These are phyloP conservation scores for Pleurozium schreberi DNA, from an alignment of 225 moss, liverwort and hornwort genomes.

Conservation along the genomic window DNA sequence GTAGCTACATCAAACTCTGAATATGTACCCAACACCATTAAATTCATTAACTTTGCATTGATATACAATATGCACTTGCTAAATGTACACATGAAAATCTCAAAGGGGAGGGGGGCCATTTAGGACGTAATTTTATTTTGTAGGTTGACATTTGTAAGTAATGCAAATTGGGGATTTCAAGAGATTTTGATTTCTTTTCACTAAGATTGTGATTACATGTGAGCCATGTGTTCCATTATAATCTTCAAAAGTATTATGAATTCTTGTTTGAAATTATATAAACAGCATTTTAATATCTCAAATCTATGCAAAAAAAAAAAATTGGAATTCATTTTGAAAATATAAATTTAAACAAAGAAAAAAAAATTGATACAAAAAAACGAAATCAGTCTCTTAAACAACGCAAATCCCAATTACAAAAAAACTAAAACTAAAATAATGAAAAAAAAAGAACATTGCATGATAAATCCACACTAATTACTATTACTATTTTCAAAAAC, in stretches of 20 bases:
- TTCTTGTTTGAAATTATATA: neutral
- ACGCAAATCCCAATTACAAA: neutral
- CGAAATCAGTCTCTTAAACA: neutral
- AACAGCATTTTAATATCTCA: neutral
- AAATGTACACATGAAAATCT: neutral
- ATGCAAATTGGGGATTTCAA: neutral
- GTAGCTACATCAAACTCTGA: neutral
- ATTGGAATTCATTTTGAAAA: neutral
- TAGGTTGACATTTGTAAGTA: neutral
- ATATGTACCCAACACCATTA: neutral
- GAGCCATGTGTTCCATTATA: neutral
- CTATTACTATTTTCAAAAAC: accelerated
- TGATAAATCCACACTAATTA: neutral
- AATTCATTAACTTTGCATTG: neutral
- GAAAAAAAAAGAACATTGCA: too few species aligned
- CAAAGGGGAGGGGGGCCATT: neutral
- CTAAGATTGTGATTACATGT: too few species aligned
- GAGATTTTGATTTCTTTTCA: too few species aligned
- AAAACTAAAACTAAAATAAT: neutral
- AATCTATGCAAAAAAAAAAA: neutral
- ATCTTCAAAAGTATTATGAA: neutral
- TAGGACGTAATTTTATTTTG: neutral
- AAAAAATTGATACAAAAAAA: neutral
- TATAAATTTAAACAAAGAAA: too few species aligned
- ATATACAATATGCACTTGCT: neutral